These are phyloP conservation scores for Aegilops longissima DNA, from an alignment of 176 grass and related monocot species.

Conservation along the genomic window DNA sequence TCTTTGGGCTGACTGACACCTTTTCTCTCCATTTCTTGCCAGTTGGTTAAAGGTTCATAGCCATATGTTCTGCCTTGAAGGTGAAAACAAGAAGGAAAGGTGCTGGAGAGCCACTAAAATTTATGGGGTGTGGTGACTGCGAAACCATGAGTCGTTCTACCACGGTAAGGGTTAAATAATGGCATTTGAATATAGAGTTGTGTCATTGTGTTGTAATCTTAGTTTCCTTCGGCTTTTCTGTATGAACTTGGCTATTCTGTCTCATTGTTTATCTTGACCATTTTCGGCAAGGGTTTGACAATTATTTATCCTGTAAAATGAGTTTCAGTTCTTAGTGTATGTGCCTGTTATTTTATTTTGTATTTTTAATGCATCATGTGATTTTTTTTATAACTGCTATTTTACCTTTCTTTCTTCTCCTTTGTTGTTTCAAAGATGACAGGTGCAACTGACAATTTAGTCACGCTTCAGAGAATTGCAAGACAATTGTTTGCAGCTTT, in stretches of 20 bases:
- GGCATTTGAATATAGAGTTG: neutral
- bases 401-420: conserved; percentile 14
- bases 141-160: conserved; percentile 81
- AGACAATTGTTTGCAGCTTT: conserved; percentile 82
- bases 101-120: conserved; percentile 84
- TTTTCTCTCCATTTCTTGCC: conserved; percentile 28
- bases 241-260: conserved; percentile 15
- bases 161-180: conserved; percentile 54
- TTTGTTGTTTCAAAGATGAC: conserved; percentile 59
- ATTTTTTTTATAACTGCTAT: neutral
- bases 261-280: neutral
- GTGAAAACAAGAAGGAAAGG: conserved; percentile 83
- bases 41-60: conserved; percentile 16
- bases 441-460: conserved; percentile 71
- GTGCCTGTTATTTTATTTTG: neutral
- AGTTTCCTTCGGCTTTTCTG: conserved; percentile 5
- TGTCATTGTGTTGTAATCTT: neutral
- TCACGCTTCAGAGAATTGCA: conserved; percentile 65
- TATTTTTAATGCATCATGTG: neutral
- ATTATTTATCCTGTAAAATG: conserved; percentile 19
- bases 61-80: conserved; percentile 37
- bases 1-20: conserved; percentile 22
- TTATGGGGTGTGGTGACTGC: conserved; percentile 95
- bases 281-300: neutral
- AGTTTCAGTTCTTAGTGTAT: neutral